Percentiles rank a stretch among this genome's conserved stretches.
These are phyloP conservation scores for Russula abietina DNA, from an alignment of 768 basidiomycete genomes.

Conservation along the genomic window DNA sequence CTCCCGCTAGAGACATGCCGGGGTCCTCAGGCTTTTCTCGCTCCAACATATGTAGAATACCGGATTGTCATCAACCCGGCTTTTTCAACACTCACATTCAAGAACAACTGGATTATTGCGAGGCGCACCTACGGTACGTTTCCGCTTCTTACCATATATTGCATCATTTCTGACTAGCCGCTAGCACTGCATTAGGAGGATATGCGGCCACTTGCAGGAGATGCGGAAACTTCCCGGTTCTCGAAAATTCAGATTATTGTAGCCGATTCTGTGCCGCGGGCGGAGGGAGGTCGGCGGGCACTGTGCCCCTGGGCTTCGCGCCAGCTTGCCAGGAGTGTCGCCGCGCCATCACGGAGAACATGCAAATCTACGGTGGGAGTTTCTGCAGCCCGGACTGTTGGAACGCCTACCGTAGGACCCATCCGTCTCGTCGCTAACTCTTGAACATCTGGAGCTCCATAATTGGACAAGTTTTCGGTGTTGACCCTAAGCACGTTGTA, in stretches of 20 bases:
- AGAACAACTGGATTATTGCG: conserved; percentile 10
- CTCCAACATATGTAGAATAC: neutral
- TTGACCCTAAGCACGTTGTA: neutral
- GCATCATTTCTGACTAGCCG: neutral
- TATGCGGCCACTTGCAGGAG: neutral
- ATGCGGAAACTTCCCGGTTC: neutral
- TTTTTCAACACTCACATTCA: neutral
- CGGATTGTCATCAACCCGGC: neutral
- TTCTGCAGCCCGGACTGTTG: conserved; percentile 8
- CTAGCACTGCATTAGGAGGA: neutral
- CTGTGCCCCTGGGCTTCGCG: neutral
- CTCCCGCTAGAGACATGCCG: no score
- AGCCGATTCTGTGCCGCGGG: conserved; percentile 2
- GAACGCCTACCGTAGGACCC: neutral
- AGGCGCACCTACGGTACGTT: neutral
- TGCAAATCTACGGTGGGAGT: neutral
- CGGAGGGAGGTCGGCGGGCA: neutral
- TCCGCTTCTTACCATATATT: neutral
- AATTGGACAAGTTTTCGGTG: neutral
- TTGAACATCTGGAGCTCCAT: neutral
- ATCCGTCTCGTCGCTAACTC: neutral
- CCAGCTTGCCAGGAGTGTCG: conserved; percentile 1
- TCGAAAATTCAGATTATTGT: conserved; percentile 1
- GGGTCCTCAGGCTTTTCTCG: neutral
- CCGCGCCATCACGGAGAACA: neutral